Base-by-base conservation (phyloP, 768 basidiomycete species). In the Kwoniella dejecticola region DNA sequence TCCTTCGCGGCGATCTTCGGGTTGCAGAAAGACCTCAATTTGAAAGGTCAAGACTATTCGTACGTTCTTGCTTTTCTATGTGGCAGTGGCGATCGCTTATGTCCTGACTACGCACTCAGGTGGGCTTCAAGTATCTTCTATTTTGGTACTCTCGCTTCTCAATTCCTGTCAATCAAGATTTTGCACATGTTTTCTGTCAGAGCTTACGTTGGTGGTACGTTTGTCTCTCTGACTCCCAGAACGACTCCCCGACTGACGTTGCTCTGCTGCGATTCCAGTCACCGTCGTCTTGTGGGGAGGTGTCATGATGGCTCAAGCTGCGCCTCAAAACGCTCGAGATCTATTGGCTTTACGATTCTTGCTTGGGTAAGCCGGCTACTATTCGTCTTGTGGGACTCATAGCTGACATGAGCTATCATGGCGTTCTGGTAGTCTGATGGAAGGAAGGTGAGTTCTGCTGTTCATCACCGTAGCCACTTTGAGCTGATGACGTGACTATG, bases 111-210 rank as follows among this genome's bases (percentile, higher is more conserved):
- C n/a, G n/a, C n/a, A n/a, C n/a, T n/a, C 56, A 57, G 47, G 3
- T 58, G 57, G 57, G 57, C 57, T 17, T 58, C 57, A 38, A 58
- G 57, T 45, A 49, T 58, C 24, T 58, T 60, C 36, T 60, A 60
- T 50, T 60, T 60, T 30, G 58, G 58, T 36, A 50, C 48, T 33
- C 49, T 60, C 11, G 58, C 50, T 7, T 60, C 49, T 13, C 49
- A 60, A n/a, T 31, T 50, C 19, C 17, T 60, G n/a, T 50, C 49
- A 1, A 52, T 60, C 58, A 52, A 60, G 21, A 19, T 60, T 17
- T 19, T 60, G 24, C 58, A 60, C 42, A 60, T 52, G 49, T 45
- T 60, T 21, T 52, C 58, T 7, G 40, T 60, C 33, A 48, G 29
- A 36, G 17, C 44, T n/a, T 50, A 52, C 41, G 58, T 60, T 46